Base-by-base conservation (phyloP, 2,329 filamentous ascomycete species). In the Madurella mycetomatis region DNA sequence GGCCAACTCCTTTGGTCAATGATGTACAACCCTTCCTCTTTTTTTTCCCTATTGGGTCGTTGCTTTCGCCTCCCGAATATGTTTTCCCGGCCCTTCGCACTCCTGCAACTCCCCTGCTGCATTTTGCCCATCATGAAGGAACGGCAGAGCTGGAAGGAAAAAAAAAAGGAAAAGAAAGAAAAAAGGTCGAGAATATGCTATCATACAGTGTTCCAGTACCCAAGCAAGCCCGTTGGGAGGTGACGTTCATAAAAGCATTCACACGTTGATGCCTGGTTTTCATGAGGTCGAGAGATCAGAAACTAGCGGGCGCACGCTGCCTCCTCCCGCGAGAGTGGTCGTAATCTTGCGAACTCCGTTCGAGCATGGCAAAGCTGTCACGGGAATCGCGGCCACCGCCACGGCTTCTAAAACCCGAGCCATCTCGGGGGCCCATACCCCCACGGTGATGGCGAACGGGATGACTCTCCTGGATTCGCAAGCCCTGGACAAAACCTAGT, bases 391-490 rank as follows among this genome's bases (percentile, higher is more conserved):
- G 53, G 43, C 62, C 54, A 32, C 64, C 53, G 42, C 56, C 49
- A 8, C 63, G 45, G n/a, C 16, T 37, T 13, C 55, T 41, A 34
- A 50, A 58, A 44, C 54, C 60, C 11, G 34, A 37, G 13, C 34
- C 25, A 7, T 25, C 25, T 7, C 25, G 25, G 25, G 7, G 7
- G 25, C 25, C 25, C 25, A 25, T 25, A 25, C 25, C 25, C 4
- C 25, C 25, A 25, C 25, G 25, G 32, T 18, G 30, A 19, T 32
- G n/a, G 45, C 54, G 50, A 13, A 39, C 30, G 13, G 47, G 53
- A 17, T 53, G 43, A 45, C 45, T 17, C 41, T 56, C 47, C 17
- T 31, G 48, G n/a, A 74, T 62, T 53, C 72, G 74, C 55, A 81
- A 41, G 50, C 67, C 68, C 0, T 34, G 43, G 4, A 67, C 48